Evolutionary conservation across 768 basidiomycete species (phyloP), one percentile per base, ranked within the genome.

Genomic region (Leccinum broughii): DNA sequence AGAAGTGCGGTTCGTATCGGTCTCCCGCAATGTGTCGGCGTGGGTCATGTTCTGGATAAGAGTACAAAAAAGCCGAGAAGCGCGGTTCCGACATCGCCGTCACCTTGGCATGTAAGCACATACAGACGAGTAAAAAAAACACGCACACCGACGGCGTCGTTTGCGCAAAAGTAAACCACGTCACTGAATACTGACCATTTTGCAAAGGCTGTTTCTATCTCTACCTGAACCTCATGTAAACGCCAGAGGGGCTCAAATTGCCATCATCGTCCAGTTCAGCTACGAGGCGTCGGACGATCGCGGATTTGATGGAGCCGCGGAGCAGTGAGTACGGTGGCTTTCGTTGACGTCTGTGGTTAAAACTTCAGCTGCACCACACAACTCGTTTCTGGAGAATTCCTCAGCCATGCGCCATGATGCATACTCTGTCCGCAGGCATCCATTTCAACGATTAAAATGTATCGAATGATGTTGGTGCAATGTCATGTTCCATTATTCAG

Each of bases 191-290:
- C 83, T 53, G 66, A 92, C 94, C 90, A 90, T 64, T 95, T 93
- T 6, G 75, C 79, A 66, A 96, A 93, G 1, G 93, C 95, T 14
- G 94, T 95, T 72, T 98, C 94, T 0, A 97, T 93, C 71, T 97
- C 95, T 0, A 97, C 93, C 71, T 97, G 94, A 44, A 99, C 88
- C 66, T 95, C 88, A 65, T 93, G 88, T 28, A 98, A 73, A 98
- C 95, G 49, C 85, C 84, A 85, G 56, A 95, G 80, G 66, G 79
- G 52, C 92, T 86, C 95, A 20, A 46, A 46, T 46, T 20, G 10
- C 44, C 20, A 10, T 46, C 11, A 96, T 95, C 44, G 95, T 95
- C n/a, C 44, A 98, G 77, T 64, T 97, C 85, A 0, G 92, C 83
- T 9, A 98, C 95, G 0, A 86, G 85, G 70, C 93, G 83, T n/a